Conservation (phyloP, 805 yeast species). For the Wickerhamomyces rabaulensis region DNA sequence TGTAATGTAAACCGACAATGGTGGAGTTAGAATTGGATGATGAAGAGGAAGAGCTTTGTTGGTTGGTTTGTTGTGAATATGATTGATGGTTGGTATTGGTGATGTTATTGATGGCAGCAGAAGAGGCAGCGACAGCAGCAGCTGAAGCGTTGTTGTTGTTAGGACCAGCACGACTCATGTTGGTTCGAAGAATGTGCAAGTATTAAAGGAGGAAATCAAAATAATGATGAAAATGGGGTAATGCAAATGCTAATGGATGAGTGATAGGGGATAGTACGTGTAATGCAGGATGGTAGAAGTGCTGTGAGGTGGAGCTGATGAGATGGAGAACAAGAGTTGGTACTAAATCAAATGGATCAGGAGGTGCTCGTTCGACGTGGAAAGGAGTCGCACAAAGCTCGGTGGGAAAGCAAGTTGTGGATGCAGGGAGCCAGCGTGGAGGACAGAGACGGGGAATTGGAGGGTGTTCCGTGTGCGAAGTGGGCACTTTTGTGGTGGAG, state of each 20-base stretch:
- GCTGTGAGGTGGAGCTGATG: too few relatives aligned
- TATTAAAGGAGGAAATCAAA: neutral
- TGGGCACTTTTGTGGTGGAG: neutral
- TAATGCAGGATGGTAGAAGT: neutral
- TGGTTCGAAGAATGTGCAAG: neutral
- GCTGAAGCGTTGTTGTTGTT: slow-evolving; percentile 14
- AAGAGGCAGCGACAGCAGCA: slow-evolving; percentile 25
- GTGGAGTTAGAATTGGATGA: slow-evolving; percentile 18
- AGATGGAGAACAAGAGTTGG: too few relatives aligned
- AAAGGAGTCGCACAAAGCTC: too few relatives aligned
- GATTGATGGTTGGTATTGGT: slow-evolving; percentile 14
- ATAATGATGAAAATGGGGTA: neutral
- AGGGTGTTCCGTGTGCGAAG: neutral
- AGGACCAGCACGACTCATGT: neutral
- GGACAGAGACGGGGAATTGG: too few relatives aligned
- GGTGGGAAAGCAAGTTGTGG: too few relatives aligned
- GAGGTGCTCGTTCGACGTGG: neutral
- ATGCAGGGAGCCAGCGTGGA: too few relatives aligned
- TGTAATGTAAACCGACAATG: slow-evolving; percentile 56
- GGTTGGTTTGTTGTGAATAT: slow-evolving; percentile 1
- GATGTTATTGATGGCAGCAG: slow-evolving; percentile 24
- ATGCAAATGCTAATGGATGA: neutral
- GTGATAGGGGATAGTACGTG: too few relatives aligned
- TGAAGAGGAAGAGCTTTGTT: slow-evolving; percentile 4
- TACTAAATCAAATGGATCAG: neutral